Base-by-base conservation (phyloP, 192 early-diverging fungal species). In the Coemansia nantahalensis region DNA sequence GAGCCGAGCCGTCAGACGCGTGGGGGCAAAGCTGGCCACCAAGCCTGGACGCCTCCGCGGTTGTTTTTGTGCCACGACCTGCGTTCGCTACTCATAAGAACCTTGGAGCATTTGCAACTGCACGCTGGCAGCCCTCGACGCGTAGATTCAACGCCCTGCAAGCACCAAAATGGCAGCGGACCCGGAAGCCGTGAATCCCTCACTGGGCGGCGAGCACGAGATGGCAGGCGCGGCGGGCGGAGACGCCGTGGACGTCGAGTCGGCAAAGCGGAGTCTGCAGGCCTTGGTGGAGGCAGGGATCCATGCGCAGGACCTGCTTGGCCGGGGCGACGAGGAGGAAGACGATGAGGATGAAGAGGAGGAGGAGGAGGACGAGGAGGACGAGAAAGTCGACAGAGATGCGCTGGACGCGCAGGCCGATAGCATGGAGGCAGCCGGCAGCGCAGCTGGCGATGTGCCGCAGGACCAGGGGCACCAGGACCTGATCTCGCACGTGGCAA, bases 241-340 rank as follows among this genome's bases (percentile, higher is more conserved):
- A 39, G 14, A 26, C 22, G 5, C 35, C 2, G 48, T 57, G 30
- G 72, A 76, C 14, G 54, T 76, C 17, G 72, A 76, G 56, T 54
- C 72, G 34, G 56, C 72, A 35, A 76, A 76, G 53, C 49, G 65
- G 30, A 76, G 59, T 33, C 42, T 76, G 44, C 65, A 68, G 43
- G 72, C 72, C 21, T 54, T 76, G 17, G 65, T 76, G 5, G 66
- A 51, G 15, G 72, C 72, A 5, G 72, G 72, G 14, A 56, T 64
- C 38, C 65, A 68, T 24, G 72, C 64, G 15, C 65, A 68, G 37
- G 66, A 58, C 11, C 42, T 76, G 41, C 56, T 68, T 9, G 55
- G 48, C 0, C 54, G 59, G 2, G 63, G 48, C 31, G 59, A 41
- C n/a, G 48, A 39, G 16, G 44, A 51, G 18, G 34, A 41, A 2